Conservation (phyloP, 78 protist genomes). For the Tieghemostelium lacteum region DNA sequence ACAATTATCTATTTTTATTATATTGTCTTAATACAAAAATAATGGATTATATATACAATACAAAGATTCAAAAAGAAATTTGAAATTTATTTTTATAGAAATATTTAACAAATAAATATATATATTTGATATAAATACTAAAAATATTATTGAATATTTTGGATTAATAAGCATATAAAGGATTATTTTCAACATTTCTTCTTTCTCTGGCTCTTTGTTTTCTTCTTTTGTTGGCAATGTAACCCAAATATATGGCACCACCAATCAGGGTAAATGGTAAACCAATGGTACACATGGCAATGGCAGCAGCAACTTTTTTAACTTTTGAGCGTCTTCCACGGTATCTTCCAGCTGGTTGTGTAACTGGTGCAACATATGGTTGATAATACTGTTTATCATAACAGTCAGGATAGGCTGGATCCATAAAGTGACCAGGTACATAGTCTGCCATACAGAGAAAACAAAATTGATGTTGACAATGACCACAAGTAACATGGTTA, state of each 20-base stretch:
- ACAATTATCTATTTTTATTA: too few species aligned
- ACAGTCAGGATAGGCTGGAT: slow-evolving; percentile 39
- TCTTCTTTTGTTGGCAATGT: slow-evolving; percentile 6
- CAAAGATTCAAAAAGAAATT: too few species aligned
- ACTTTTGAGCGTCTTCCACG: background rate
- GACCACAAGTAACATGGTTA: slow-evolving; percentile 63
- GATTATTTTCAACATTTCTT: too few species aligned
- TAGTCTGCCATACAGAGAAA: slow-evolving; percentile 51
- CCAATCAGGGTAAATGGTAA: slow-evolving; percentile 32
- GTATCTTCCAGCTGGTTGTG: background rate
- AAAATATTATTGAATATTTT: too few species aligned
- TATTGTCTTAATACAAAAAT: too few species aligned
- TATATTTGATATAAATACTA: too few species aligned
- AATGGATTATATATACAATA: too few species aligned
- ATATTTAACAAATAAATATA: too few species aligned
- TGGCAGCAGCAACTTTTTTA: slow-evolving; percentile 9
- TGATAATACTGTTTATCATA: slow-evolving; percentile 58
- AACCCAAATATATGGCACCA: slow-evolving; percentile 23
- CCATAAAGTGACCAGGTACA: slow-evolving; percentile 31
- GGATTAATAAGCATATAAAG: too few species aligned
- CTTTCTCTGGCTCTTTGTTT: slow-evolving; percentile 33
- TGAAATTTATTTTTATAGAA: too few species aligned
- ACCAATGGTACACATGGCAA: slow-evolving; percentile 39
- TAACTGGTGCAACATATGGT: background rate
- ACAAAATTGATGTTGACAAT: slow-evolving; percentile 64